Evolutionary conservation across 2,329 filamentous ascomycete species (phyloP), one percentile per base, ranked within the genome.

Genomic region (Biscogniauxia mediterranea): DNA sequence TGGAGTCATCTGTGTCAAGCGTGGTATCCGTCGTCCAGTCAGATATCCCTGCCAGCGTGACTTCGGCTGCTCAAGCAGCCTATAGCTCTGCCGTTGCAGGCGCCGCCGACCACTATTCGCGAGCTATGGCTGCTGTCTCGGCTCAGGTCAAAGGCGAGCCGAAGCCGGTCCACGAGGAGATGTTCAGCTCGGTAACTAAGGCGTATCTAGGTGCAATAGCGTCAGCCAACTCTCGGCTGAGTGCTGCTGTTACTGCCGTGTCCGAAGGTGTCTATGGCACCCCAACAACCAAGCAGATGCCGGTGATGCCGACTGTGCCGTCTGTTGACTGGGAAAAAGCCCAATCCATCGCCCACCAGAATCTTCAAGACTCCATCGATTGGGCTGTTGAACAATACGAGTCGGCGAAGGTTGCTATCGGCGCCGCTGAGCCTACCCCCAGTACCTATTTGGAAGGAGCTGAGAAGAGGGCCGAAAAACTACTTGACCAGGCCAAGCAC

Each of bases 351-450:
- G 92, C 91, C 0, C 84, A 89, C 0, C 86, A 88, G 32, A 85
- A 85, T 59, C 80, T 94, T 17, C 83, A 85, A 15, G 88, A 92
- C 68, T 90, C 89, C n/a, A 79, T 91, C 5, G 83, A 83, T 57
- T 83, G 83, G 71, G 91, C 91, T 6, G 89, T 89, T 57, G 82
- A 87, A 42, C 89, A 92, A 69, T 91, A 91, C 67, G 82, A 87
- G 55, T 85, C 80, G 57, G 87, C 87, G n/a, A 87, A 88, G 74
- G 81, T 86, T 58, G 88, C 86, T 26, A 79, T 89, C 50, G 85
- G 88, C 20, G 74, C 80, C n/a, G 81, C 86, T 15, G 84, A 88
- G 50, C 83, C 88, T 1, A 87, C 88, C 1, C 81, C 73, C 65
- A 86, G 76, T 65, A 85, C 68, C 74, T 80, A 70, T 56, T 66